A percentile compares a stretch with the other conserved stretches of the same genome.
These are phyloP conservation scores for Aspergillus ellipticus DNA, from an alignment of 495 filamentous ascomycete genomes.

Conservation along the genomic window DNA sequence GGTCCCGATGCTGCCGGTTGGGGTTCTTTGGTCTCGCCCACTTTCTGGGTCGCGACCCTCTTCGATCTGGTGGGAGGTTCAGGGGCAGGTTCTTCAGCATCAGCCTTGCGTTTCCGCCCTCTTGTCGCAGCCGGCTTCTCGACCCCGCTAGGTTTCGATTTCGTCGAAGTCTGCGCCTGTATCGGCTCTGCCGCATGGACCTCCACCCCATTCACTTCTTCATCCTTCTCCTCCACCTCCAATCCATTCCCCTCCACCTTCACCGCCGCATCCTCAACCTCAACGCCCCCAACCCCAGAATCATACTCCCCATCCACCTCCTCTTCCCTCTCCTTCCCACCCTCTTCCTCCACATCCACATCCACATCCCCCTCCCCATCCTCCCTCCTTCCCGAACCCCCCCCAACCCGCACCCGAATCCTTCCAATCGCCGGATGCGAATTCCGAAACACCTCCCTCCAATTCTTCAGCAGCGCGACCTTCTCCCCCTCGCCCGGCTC, in stretches of 20 bases:
- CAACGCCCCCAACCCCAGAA: constrained; percentile 1
- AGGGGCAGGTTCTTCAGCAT: constrained; percentile 11
- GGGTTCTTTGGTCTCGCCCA: constrained; percentile 7
- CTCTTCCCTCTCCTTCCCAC: background rate
- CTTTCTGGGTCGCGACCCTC: constrained; percentile 26
- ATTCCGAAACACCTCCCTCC: constrained; percentile 48
- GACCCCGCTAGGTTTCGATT: background rate
- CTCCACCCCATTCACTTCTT: constrained; percentile 17
- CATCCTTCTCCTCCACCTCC: constrained; percentile 10
- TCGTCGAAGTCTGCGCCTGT: background rate
- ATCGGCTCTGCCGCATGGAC: background rate
- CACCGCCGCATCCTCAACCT: background rate
- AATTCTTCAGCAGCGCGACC: constrained; percentile 48
- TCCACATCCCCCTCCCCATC: background rate
- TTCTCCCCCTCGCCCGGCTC: constrained; percentile 37
- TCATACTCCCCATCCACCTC: constrained; percentile 6
- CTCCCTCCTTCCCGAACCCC: background rate
- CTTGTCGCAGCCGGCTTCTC: constrained; percentile 9
- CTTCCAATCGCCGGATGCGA: constrained; percentile 32
- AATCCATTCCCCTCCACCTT: background rate
- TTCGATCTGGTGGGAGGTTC: constrained; percentile 21
- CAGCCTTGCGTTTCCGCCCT: constrained; percentile 38
- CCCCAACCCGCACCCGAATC: constrained; percentile 19
- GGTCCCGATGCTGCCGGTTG: constrained; percentile 19
- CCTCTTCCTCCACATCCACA: background rate